These are phyloP conservation scores for Penicillium frequentans DNA, from an alignment of 2,329 filamentous ascomycete genomes.

Conservation along the genomic window DNA sequence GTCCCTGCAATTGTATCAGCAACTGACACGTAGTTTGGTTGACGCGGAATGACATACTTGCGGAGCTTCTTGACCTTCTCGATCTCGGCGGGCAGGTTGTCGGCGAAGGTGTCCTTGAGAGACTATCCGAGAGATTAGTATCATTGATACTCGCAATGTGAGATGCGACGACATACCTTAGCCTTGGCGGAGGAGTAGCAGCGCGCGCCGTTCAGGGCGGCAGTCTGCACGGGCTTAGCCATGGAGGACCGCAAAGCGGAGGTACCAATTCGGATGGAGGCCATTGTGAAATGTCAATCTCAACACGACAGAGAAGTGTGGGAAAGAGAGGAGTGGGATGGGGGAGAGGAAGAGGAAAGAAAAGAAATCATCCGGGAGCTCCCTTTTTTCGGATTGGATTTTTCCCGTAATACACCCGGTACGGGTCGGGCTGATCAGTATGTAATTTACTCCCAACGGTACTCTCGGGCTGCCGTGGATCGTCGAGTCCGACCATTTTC, in stretches of 20 bases:
- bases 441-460: slow-evolving; percentile 29
- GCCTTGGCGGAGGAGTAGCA: slow-evolving; percentile 88
- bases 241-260: slow-evolving; percentile 77
- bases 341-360: slow-evolving; percentile 36
- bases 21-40: not conserved
- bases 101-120: slow-evolving; percentile 97
- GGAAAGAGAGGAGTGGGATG: slow-evolving; percentile 30
- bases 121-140: slow-evolving; percentile 59
- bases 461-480: slow-evolving; percentile 6
- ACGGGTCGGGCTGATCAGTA: slow-evolving; percentile 11
- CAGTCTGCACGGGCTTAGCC: slow-evolving; percentile 66
- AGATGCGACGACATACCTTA: slow-evolving; percentile 60
- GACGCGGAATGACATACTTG: slow-evolving; percentile 65
- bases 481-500: not conserved
- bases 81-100: slow-evolving; percentile 91
- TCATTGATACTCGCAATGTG: slow-evolving; percentile 9
- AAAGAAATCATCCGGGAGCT: slow-evolving; percentile 32
- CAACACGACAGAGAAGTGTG: slow-evolving; percentile 27
- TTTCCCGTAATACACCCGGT: slow-evolving; percentile 34
- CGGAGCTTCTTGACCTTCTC: slow-evolving; percentile 99
- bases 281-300: slow-evolving; percentile 57
- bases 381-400: slow-evolving; percentile 19
- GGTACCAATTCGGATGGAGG: slow-evolving; percentile 77
- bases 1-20: slow-evolving; percentile 60
- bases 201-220: slow-evolving; percentile 78